Evolutionary conservation across 129 eudicot genomes (phyloP).

Genomic region (Tagetes erecta): DNA sequence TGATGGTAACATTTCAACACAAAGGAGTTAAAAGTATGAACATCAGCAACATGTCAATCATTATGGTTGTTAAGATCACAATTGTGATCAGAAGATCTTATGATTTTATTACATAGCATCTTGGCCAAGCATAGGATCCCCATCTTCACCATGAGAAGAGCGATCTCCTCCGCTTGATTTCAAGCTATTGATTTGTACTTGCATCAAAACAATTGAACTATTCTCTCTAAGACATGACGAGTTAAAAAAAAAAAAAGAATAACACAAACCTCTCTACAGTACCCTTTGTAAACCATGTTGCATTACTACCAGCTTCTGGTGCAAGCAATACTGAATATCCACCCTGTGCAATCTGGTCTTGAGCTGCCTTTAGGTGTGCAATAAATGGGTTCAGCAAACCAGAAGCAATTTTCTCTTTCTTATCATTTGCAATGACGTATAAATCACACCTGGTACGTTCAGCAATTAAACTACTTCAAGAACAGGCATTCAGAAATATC

Average conservation of each 20-base stretch:
- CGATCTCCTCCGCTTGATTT: no score
- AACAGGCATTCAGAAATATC: slow-evolving; percentile 4
- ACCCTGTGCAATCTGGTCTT: slow-evolving; percentile 88
- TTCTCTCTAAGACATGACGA: no score
- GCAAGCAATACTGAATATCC: slow-evolving; percentile 89
- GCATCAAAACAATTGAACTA: not conserved
- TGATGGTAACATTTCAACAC: no score
- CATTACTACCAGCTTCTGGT: slow-evolving; percentile 54
- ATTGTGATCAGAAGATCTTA: not conserved
- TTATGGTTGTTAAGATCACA: not conserved
- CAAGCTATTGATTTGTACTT: no score
- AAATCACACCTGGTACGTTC: slow-evolving; percentile 73
- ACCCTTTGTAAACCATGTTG: slow-evolving; percentile 88
- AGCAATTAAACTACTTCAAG: slow-evolving; percentile 26
- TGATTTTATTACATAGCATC: not conserved
- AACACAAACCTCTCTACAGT: slow-evolving; percentile 74
- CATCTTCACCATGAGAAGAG: not conserved
- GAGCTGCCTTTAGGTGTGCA: slow-evolving; percentile 84
- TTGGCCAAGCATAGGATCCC: not conserved
- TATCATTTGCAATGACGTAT: slow-evolving; percentile 74
- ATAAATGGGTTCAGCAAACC: slow-evolving; percentile 87
- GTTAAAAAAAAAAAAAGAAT: not conserved
- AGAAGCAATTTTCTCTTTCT: slow-evolving; percentile 82
- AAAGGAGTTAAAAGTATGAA: no score
- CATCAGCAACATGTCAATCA: not conserved